Base-by-base conservation (phyloP, 2,329 filamentous ascomycete genomes). In the Penicillium sp. region DNA sequence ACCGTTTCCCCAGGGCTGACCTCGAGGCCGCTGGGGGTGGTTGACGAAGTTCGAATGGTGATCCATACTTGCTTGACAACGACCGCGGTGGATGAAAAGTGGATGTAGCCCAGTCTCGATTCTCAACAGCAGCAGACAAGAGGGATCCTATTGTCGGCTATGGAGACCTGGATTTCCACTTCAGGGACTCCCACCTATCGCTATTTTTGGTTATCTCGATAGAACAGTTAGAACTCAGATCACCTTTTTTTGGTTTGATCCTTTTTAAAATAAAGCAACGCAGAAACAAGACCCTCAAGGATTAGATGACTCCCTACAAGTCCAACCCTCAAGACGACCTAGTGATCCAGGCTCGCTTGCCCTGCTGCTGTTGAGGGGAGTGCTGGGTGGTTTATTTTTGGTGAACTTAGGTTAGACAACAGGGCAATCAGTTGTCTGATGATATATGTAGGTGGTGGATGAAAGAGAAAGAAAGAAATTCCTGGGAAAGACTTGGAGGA, bases 101-200 rank as follows among this genome's bases (percentile, higher is more conserved):
- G 8, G 31, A 42, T 8, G 26, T 29, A 28, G 26, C 46, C n/a
- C n/a, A 11, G 33, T 24, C 34, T 50, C 14, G 24, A 6, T 24
- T 33, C 39, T 16, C 34, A 48, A 9, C 28, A 43, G 14, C 18
- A 23, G 31, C 28, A 39, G 13, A 40, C 54, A 60, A 60, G 51
- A 46, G 53, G 10, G 51, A 24, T 34, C 40, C 48, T 42, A 48
- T 54, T 56, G 36, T 33, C 37, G 45, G 28, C 56, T 56, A 26
- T 53, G 55, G 57, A 61, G 50, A 39, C 37, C 54, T 51, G 52
- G 58, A 52, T 64, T 64, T 64, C 54, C 23, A 64, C 61, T 62
- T 61, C 33, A 37, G 49, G 37, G 50, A 40, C 26, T 55, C 51
- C 26, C 48, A 48, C 51, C 53, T 51, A 23, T 36, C 43, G 13